These are phyloP conservation scores for Diaporthe citrichinensis DNA, from an alignment of 2,329 filamentous ascomycete genomes.

Conservation along the genomic window DNA sequence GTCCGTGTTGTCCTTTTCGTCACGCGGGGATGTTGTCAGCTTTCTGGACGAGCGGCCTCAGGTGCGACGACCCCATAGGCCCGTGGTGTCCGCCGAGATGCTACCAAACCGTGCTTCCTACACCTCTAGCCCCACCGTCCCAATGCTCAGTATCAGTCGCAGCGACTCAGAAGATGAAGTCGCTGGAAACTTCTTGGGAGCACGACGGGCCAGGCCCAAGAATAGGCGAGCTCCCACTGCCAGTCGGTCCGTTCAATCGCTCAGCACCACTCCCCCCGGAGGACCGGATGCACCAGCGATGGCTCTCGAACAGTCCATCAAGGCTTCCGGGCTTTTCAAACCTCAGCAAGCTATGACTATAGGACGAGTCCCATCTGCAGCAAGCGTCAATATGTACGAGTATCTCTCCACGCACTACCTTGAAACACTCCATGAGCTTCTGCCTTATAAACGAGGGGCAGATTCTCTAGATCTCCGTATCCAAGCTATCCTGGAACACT, in stretches of 20 bases:
- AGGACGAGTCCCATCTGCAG: constrained; percentile 65
- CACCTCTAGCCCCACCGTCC: constrained; percentile 63
- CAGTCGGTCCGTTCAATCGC: constrained; percentile 56
- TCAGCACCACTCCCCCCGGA: constrained; percentile 71
- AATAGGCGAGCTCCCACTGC: constrained; percentile 61
- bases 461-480: constrained; percentile 63
- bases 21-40: constrained; percentile 71
- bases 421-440: constrained; percentile 63
- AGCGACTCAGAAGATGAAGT: constrained; percentile 78
- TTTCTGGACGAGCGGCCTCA: constrained; percentile 71
- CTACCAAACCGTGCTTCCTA: constrained; percentile 54
- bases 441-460: constrained; percentile 58
- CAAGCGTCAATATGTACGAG: constrained; percentile 66
- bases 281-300: constrained; percentile 60
- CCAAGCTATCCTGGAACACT: constrained; percentile 66
- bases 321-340: constrained; percentile 69
- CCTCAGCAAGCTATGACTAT: constrained; percentile 75
- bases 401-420: constrained; percentile 71
- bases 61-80: constrained; percentile 55
- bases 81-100: constrained; percentile 49
- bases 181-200: constrained; percentile 70
- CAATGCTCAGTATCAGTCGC: constrained; percentile 68
- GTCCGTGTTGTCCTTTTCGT: constrained; percentile 73
- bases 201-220: constrained; percentile 56
- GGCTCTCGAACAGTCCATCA: constrained; percentile 70